phyloP scores from a whole-genome alignment of 228 moss, liverwort and hornwort species.

The Sphagnum fallax region DNA sequence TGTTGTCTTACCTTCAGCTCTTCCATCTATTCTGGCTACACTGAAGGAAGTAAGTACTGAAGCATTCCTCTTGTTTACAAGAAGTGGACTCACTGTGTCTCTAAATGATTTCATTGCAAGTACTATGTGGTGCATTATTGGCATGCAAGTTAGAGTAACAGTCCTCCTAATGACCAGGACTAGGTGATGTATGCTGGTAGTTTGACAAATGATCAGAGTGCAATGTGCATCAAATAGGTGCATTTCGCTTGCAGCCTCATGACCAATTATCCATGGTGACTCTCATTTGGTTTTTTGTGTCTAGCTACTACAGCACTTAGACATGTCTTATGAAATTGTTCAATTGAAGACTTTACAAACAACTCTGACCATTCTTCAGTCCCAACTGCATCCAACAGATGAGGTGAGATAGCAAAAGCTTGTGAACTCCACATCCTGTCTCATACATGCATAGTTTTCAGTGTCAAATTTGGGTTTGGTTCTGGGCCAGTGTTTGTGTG shows the following conservation, averaged over 20 bases:
- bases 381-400: slow-evolving; percentile 84
- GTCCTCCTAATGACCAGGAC: no score
- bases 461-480: no score
- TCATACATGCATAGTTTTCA: no score
- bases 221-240: no score
- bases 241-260: no score
- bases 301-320: slow-evolving; percentile 43
- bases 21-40: slow-evolving; percentile 74
- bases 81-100: not conserved
- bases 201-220: not conserved
- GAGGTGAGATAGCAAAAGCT: slow-evolving; percentile 28
- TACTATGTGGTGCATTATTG: no score
- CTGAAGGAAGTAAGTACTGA: slow-evolving; percentile 56
- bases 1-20: slow-evolving; percentile 62
- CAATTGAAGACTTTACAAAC: slow-evolving; percentile 91
- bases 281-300: not conserved
- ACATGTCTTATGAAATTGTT: slow-evolving; percentile 84
- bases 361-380: slow-evolving; percentile 86
- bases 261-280: not conserved
- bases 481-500: no score
- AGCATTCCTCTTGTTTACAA: not conserved
- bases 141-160: no score
- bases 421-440: no score
- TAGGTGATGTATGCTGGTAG: not conserved
- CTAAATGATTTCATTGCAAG: not conserved